Conservation (phyloP, 2,329 filamentous ascomycete species). For the Aspergillus hiratsukae region DNA sequence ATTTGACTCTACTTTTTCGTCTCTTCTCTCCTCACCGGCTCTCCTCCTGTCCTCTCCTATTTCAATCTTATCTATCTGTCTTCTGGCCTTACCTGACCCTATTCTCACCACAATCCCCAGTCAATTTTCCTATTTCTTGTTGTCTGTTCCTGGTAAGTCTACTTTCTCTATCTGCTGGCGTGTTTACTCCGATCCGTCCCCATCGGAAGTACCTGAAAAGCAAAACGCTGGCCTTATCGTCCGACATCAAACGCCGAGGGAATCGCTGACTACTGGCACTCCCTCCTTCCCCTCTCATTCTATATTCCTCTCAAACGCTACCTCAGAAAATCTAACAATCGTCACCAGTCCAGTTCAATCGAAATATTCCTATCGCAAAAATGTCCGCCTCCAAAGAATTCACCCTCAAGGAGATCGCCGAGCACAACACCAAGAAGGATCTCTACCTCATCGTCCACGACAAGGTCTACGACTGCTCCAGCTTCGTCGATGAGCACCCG, state of each 20-base stretch:
- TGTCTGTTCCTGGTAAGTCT: not conserved
- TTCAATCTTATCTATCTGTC: constrained; percentile 6
- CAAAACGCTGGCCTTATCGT: not conserved
- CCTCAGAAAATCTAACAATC: not conserved
- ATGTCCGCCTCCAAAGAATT: constrained; percentile 58
- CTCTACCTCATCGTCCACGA: constrained; percentile 88
- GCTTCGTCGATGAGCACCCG: constrained; percentile 97
- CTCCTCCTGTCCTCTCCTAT: constrained; percentile 3
- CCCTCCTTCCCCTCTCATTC: not conserved
- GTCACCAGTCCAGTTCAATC: not conserved
- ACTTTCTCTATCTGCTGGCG: not conserved
- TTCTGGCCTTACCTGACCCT: constrained; percentile 4
- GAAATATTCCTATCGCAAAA: constrained; percentile 18
- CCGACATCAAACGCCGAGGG: not conserved
- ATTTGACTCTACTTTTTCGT: constrained; percentile 3
- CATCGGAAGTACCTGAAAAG: not conserved
- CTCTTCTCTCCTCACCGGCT: not conserved
- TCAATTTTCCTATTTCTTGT: not conserved
- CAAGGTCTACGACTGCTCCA: constrained; percentile 86
- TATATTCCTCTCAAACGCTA: not conserved
- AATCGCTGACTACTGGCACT: not conserved
- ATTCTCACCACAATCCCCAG: not conserved
- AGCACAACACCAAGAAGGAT: constrained; percentile 89
- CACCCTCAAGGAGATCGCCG: constrained; percentile 75
- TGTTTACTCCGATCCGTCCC: not conserved